Evolutionary conservation across 2,329 filamentous ascomycete species (phyloP).

Genomic region (Fusarium avenaceum): DNA sequence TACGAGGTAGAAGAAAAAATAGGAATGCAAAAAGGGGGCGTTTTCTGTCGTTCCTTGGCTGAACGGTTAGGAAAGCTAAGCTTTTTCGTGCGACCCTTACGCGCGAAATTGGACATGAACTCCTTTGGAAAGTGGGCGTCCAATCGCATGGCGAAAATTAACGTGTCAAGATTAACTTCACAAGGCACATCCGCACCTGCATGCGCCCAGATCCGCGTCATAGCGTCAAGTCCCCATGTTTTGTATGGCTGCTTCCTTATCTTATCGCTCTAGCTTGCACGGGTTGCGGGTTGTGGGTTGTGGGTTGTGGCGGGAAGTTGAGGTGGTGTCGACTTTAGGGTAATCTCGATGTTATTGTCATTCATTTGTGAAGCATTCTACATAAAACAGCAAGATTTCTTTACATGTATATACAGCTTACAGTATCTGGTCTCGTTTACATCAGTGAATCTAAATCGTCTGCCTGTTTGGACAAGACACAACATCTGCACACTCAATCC

Average conservation of each 20-base stretch:
- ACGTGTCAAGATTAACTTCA: constrained; percentile 32
- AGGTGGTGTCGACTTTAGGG: background rate
- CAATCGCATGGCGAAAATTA: constrained; percentile 20
- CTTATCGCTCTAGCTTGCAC: background rate
- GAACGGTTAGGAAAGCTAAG: constrained; percentile 20
- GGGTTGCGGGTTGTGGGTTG: too few species aligned
- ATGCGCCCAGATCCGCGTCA: constrained; percentile 10
- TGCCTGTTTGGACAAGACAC: too few species aligned
- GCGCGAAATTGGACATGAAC: constrained; percentile 10
- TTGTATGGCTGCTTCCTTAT: background rate
- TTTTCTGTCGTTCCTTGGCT: background rate
- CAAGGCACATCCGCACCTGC: constrained; percentile 2
- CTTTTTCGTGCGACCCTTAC: constrained; percentile 13
- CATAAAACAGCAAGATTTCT: too few species aligned
- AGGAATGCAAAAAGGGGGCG: background rate
- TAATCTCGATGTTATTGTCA: background rate
- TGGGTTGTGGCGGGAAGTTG: too few species aligned
- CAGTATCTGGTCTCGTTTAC: too few species aligned
- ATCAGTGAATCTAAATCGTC: too few species aligned
- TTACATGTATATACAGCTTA: too few species aligned
- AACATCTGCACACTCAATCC: too few species aligned
- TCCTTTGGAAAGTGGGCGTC: background rate
- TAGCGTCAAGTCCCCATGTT: constrained; percentile 17
- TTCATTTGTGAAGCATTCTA: background rate
- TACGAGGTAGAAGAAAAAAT: background rate